A percentile compares a stretch with the other conserved stretches of the same genome.
These are phyloP conservation scores for Fusarium devonianum DNA, from an alignment of 2,329 filamentous ascomycete genomes.

Conservation along the genomic window DNA sequence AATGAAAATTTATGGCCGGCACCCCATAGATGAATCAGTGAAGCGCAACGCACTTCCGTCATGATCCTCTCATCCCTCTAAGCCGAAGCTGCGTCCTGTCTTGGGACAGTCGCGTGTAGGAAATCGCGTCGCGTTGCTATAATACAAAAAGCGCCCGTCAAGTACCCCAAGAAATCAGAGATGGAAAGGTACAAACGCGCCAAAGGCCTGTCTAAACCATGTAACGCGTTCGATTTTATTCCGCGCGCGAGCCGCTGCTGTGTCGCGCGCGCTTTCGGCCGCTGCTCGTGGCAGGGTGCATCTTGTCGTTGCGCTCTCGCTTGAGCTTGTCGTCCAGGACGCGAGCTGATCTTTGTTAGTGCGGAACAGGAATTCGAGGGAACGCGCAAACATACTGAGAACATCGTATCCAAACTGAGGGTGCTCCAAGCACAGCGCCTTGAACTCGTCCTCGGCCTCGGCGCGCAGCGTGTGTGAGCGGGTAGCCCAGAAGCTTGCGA, in stretches of 20 bases:
- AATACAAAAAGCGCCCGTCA: conserved; percentile 1
- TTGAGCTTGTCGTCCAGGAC: conserved; percentile 73
- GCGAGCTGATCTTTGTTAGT: conserved; percentile 55
- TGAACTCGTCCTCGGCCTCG: conserved; percentile 88
- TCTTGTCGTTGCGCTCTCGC: conserved; percentile 67
- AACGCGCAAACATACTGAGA: conserved; percentile 64
- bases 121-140: conserved; percentile 7
- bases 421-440: conserved; percentile 82
- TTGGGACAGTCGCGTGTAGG: neutral
- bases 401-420: conserved; percentile 95
- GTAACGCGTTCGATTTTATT: conserved; percentile 1
- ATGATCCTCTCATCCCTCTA: too few species aligned
- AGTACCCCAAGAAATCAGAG: conserved; percentile 18
- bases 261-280: conserved; percentile 65
- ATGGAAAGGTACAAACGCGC: neutral
- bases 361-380: fast-evolving
- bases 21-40: neutral
- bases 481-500: conserved; percentile 40
- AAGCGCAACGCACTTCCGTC: neutral
- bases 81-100: neutral
- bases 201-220: neutral
- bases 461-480: conserved; percentile 75
- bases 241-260: conserved; percentile 49
- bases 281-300: conserved; percentile 59
- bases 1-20: neutral